These are phyloP conservation scores for Eutrema japonicum DNA, from an alignment of 345 rosid species.

Conservation along the genomic window DNA sequence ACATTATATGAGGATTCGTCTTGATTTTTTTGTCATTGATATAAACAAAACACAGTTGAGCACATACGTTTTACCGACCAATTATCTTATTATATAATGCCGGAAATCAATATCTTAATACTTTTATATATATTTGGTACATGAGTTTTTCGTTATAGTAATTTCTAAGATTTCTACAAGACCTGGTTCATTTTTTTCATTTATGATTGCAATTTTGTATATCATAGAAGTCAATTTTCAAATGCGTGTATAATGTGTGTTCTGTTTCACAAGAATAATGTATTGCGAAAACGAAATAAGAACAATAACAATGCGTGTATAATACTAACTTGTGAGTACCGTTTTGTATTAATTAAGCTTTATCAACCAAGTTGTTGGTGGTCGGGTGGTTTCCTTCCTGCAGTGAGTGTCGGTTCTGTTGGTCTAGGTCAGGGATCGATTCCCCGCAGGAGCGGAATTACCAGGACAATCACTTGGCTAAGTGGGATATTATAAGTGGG, in stretches of 20 bases:
- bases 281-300: not conserved
- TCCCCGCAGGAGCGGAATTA: no score
- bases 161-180: not conserved
- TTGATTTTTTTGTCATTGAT: slow-evolving; percentile 20
- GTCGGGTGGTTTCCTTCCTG: no score
- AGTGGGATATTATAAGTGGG: no score
- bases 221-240: not conserved
- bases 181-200: not conserved
- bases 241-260: slow-evolving; percentile 27
- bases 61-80: slow-evolving; percentile 24
- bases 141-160: slow-evolving; percentile 1
- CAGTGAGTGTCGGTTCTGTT: no score
- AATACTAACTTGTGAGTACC: not conserved
- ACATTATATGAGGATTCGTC: slow-evolving; percentile 1
- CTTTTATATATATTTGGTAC: not conserved
- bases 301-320: not conserved
- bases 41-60: slow-evolving; percentile 23
- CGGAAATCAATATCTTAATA: not conserved
- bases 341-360: not conserved
- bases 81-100: not conserved
- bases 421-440: no score
- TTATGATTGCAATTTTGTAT: not conserved
- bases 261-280: not conserved
- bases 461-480: no score
- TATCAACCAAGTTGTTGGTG: no score